Evolutionary conservation across 2,329 filamentous ascomycete genomes (phyloP), one percentile per base, ranked within the genome.

Genomic region (Microdochium paspali): DNA sequence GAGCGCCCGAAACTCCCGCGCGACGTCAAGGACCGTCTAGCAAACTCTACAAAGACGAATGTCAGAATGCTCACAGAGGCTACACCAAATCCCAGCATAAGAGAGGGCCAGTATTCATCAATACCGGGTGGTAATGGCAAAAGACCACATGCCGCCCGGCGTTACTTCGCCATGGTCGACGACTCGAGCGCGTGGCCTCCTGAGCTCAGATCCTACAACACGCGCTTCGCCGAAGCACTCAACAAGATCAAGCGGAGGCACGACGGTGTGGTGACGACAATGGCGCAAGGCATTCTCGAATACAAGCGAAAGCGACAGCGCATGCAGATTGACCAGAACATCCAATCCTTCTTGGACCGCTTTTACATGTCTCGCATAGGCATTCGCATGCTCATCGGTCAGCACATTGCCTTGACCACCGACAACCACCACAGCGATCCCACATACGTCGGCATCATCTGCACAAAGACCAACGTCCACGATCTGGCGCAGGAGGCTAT

Each of bases 311-410:
- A 86, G 64, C 82, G 90, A 52, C 93, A 98, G 75, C 83, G 93
- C 47, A 93, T 97, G 85, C 93, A 97, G 64, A 98, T 98, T 61
- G 93, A 97, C 69, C 85, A 90, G 64, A 94, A 90, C 58, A 96
- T 98, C 50, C 93, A 98, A 66, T 85, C 89, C 47, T 98, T 98
- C 73, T 81, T 98, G 55, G 93, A 98, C 70, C 87, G 93, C 50
- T 98, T 98, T 70, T 98, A 98, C 76, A 98, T 98, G 93, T 96
- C 90, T 42, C 88, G 93, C 53, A 98, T 98, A 61, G 93, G 93
- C 55, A 98, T 98, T 57, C 87, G 93, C 58, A 98, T 98, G 93
- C 82, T 98, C 45, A 96, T 98, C 59, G 93, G 93, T 46, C 93
- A 98, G 66, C 93, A 98, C 72, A 95, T 98, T 60, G 93, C 93